Conservation (phyloP, 2,329 filamentous ascomycete genomes). For the Pyricularia sp. region DNA sequence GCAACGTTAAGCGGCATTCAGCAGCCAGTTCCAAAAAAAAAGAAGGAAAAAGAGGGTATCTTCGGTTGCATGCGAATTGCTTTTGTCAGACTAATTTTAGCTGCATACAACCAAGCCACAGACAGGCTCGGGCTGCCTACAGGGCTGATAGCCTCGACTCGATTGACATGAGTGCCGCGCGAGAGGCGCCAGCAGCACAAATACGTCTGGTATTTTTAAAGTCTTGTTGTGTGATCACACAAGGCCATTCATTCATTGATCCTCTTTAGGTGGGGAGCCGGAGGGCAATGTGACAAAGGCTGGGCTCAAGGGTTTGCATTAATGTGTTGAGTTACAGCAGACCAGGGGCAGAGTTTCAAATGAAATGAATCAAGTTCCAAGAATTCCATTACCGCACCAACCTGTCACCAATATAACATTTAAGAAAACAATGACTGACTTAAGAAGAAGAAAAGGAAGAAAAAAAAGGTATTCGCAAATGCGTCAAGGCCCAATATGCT, state of each 20-base stretch:
- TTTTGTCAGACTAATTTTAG: not conserved
- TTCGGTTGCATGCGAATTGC: too few relatives aligned
- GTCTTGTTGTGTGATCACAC: too few relatives aligned
- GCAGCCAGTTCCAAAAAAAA: not conserved
- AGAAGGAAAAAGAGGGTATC: too few relatives aligned
- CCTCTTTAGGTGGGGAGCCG: too few relatives aligned
- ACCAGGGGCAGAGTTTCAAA: too few relatives aligned
- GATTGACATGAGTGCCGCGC: not conserved
- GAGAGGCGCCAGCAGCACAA: not conserved
- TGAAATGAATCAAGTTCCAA: too few relatives aligned
- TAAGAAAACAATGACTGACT: not conserved
- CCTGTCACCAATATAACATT: not conserved
- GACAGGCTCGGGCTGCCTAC: not conserved
- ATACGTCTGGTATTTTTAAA: too few relatives aligned
- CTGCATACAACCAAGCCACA: not conserved
- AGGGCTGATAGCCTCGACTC: not conserved
- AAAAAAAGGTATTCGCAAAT: not conserved
- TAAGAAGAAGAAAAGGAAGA: not conserved
- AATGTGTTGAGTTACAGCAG: too few relatives aligned
- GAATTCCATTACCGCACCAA: too few relatives aligned
- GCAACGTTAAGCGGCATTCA: not conserved
- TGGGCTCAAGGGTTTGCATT: too few relatives aligned
- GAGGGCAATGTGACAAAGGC: too few relatives aligned
- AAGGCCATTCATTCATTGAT: too few relatives aligned
- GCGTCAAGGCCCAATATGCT: not conserved